Evolutionary conservation across 257 asterid species (phyloP).

Genomic region (Ajuga chamaepitys): DNA sequence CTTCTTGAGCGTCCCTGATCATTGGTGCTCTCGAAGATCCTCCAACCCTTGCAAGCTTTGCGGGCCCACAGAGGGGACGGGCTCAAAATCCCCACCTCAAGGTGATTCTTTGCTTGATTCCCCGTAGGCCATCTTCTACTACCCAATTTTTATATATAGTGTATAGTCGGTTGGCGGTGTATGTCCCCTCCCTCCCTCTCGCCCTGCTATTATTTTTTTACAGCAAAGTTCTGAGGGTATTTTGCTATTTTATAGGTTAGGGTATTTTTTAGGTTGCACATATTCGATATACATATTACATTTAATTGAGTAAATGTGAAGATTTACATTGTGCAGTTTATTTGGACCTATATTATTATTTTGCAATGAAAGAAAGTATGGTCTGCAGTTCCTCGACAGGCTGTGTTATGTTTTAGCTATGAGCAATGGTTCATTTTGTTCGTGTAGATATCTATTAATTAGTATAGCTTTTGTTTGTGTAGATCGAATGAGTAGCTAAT

Average conservation of each 20-base stretch:
- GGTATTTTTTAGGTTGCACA: constrained; percentile 33
- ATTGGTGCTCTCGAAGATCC: constrained; percentile 75
- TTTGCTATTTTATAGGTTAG: constrained; percentile 20
- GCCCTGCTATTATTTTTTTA: constrained; percentile 37
- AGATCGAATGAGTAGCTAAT: background rate
- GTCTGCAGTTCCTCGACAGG: constrained; percentile 10
- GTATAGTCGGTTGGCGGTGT: constrained; percentile 22
- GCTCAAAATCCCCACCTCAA: constrained; percentile 15
- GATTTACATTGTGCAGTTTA: constrained; percentile 19
- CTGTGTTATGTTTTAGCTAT: background rate
- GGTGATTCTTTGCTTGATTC: constrained; percentile 13
- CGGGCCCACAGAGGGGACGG: constrained; percentile 32
- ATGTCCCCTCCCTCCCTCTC: constrained; percentile 23
- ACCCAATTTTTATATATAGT: constrained; percentile 20
- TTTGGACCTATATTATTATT: constrained; percentile 12
- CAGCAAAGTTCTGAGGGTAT: constrained; percentile 38
- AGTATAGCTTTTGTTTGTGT: background rate
- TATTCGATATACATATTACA: constrained; percentile 21
- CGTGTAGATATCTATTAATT: background rate
- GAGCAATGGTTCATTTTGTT: background rate
- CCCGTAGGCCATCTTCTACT: background rate
- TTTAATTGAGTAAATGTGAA: constrained; percentile 23
- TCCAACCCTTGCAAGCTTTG: constrained; percentile 69
- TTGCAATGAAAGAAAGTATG: constrained; percentile 10
- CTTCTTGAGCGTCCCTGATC: constrained; percentile 76